Evolutionary conservation across 331 rosid genomes (phyloP), one percentile per base, ranked within the genome.

Genomic region (Saraca asoca): DNA sequence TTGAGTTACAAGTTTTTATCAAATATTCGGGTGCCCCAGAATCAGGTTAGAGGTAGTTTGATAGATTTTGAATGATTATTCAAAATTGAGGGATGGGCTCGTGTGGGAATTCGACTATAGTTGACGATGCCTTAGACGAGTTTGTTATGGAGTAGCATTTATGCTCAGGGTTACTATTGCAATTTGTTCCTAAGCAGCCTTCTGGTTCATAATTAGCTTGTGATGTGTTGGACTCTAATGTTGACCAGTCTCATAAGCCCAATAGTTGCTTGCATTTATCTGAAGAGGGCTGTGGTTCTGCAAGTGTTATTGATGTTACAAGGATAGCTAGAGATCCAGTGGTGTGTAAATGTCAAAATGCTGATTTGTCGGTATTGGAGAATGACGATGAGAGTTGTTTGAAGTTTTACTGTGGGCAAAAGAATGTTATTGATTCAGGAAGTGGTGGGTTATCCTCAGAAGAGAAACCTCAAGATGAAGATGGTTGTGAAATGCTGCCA

Each of bases 81-180:
- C 57, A 51, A 42, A 24, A 53, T 61, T 68, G 80, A 48, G 31
- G 31, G 84, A 88, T 90, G 97, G 91, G 89, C 43, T 83, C 86
- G 37, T 87, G 75, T 76, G 98, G 85, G 69, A 64, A 81, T 58
- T 78, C 85, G 29, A 64, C 72, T 58, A 41, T 74, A 7, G 69
- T 70, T 16, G 89, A 72, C 44, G 87, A 75, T 69, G 74, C 77
- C 58, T 54, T 69, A 0, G 66, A 63, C 20, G 73, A 50, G 68
- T 44, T 81, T 51, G 75, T 67, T 51, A 49, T 69, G 51, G 79
- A 62, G 73, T 82, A 77, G 80, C 80, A 66, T 64, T 62, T 72
- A 71, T 55, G 85, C 73, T 57, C 79, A 0, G 85, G 73, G 71
- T 38, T 78, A 44, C 74, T 82, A 11, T 72, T 44, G 64, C 81